These are phyloP conservation scores for Sphaerobolus stellatus DNA, from an alignment of 1,284 basidiomycete species.

Conservation along the genomic window DNA sequence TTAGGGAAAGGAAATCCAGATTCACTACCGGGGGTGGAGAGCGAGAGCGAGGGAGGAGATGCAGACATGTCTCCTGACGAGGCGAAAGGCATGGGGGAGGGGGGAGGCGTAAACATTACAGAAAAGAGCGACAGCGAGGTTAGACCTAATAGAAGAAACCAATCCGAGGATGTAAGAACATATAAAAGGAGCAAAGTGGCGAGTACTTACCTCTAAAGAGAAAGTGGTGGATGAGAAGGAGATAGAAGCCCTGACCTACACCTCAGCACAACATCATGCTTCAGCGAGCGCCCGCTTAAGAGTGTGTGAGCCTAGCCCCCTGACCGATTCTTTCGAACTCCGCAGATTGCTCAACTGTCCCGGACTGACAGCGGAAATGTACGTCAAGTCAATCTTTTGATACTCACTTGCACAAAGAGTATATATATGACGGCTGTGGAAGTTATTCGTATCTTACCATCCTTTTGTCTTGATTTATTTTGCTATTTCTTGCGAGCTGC, in stretches of 20 bases:
- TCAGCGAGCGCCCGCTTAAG: not conserved
- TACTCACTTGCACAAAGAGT: too few species aligned
- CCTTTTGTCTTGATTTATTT: too few species aligned
- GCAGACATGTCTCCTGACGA: constrained; percentile 33
- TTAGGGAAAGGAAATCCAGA: constrained; percentile 2
- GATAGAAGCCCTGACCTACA: not conserved
- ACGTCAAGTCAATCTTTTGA: too few species aligned
- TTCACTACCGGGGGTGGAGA: not conserved
- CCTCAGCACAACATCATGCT: not conserved
- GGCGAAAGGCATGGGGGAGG: constrained; percentile 18
- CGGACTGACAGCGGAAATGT: too few species aligned
- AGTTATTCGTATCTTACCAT: too few species aligned
- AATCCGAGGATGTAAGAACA: not conserved
- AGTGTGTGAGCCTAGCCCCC: not conserved
- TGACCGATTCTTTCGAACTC: not conserved
- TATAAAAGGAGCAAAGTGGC: not conserved
- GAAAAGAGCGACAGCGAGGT: constrained; percentile 13
- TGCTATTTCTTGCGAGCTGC: too few species aligned
- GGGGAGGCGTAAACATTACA: constrained; percentile 24
- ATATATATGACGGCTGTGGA: too few species aligned
- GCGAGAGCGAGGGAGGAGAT: constrained; percentile 28
- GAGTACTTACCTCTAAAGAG: not conserved
- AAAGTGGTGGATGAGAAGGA: constrained; percentile 1
- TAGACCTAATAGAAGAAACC: constrained; percentile 2
- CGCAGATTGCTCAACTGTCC: too few species aligned